Evolutionary conservation across 306 rosid genomes (phyloP), one percentile per base, ranked within the genome.

Genomic region (Mimosa pudica): DNA sequence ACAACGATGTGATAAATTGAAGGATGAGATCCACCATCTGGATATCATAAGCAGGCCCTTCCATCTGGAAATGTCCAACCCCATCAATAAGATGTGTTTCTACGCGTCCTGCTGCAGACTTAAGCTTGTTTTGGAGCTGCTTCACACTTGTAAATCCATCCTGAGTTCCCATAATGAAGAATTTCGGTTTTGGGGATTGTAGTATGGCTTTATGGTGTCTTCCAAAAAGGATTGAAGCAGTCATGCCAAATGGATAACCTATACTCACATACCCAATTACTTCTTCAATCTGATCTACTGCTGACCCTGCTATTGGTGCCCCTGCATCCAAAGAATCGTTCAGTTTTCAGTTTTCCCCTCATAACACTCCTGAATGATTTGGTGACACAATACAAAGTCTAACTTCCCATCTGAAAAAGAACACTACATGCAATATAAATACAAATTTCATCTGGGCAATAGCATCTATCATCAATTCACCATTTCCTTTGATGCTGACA

Each of bases 171-270:
- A 93, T 93, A 3, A 96, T 88, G 76, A 96, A 93, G 65, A 93
- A 82, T 74, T 96, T 96, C 0, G 97, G 97, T 83, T 96, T 96
- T 0, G 89, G 88, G 63, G 96, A 93, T 20, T 85, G 61, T 4
- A 93, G 71, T 45, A 96, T 81, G 79, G 91, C 91, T 76, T 86
- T 91, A 81, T 93, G 90, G 86, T 93, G 99, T 74, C 99, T 66
- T 74, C 99, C 97, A 17, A 96, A 96, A 38, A 96, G 97, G 77
- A 96, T 86, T 0, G 99, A 91, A 64, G 96, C 98, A 52, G 83
- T 66, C 79, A 91, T 75, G 79, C 99, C 99, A n/a, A 96, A 96
- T 48, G 99, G 99, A 81, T 93, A 96, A 11, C 99, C 99, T 64
- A 96, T 85, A 82, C 98, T 86, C 38, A 91, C 89, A 85, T 96